Base-by-base conservation (phyloP, 2,329 filamentous ascomycete genomes). In the Fusarium aywerte region DNA sequence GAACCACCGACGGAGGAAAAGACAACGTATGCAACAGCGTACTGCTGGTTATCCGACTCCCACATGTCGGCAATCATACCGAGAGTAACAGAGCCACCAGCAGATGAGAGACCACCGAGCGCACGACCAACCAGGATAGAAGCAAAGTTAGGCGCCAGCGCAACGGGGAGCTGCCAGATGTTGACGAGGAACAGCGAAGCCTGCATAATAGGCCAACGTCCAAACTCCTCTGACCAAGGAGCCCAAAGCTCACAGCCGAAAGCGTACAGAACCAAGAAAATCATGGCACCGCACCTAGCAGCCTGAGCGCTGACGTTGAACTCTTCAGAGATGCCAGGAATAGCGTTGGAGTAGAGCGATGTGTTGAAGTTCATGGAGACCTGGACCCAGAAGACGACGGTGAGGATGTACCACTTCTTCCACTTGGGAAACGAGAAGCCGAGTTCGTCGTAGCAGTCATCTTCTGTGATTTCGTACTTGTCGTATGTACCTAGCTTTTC, bases 201-300 rank as follows among this genome's bases (percentile, higher is more conserved):
- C 81, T 95, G 92, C 21, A 95, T 82, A 55, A 96, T 85, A 3
- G 89, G 89, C 81, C 89, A 91, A 48, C 92, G 87, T 20, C 92
- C 92, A 48, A 95, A 82, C 73, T 96, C 92, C 76, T 96, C 92
- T 43, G 88, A 91, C 91, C 92, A 96, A 0, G 92, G 92, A 0
- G 92, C 92, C 92, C 92, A 96, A 0, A 95, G 84, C 77, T 96
- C 92, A 76, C 92, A 96, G 33, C 92, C 92, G 75, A 96, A 94
- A 35, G 92, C 92, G 76, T 96, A 96, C 3, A 89, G 78, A 49
- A 96, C 84, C 36, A 96, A 80, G 80, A 95, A 96, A 65, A 93
- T 87, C 80, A 91, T 90, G 60, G 91, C 90, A 75, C 92, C 92
- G 57, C 87, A 85, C 54, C 91, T 87, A 6, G 89, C 91, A 5